Evolutionary conservation across 2,329 filamentous ascomycete genomes (phyloP), one percentile per base, ranked within the genome.

Genomic region (Triangularia setosa): DNA sequence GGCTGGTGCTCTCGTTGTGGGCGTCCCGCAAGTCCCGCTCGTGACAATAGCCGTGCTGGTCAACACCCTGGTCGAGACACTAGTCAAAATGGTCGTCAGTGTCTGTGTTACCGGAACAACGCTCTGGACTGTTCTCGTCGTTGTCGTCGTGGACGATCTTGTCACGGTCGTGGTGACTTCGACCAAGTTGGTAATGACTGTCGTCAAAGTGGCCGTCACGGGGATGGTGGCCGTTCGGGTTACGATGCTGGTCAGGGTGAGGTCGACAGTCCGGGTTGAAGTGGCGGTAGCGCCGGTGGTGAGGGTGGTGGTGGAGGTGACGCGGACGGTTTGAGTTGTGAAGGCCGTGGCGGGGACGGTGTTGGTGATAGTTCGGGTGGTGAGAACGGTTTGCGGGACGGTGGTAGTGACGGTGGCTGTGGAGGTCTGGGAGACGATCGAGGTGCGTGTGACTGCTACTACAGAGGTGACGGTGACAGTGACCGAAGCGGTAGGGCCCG

Each of bases 141-240:
- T 58, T 8, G 63, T 69, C 7, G 44, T 53, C 3, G 61, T 68
- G 11, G 58, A 33, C 1, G 70, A 70, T n/a, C 18, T 64, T 6
- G 68, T 25, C 2, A 12, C 7, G 64, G 79, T 94, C 7, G 81
- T 92, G 30, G 76, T 94, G 52, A 55, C 11, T 27, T 28, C 25
- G 4, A 28, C 25, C 2, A 25, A 12, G 52, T 92, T 91, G 0
- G 55, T 58, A n/a, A 33, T 28, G 23, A 58, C 55, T 58, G 55
- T 33, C 2, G 67, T 67, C 1, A 33, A 25, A 11, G 61, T 62
- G 7, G 56, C 53, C 1, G 63, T 66, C 14, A 61, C 55, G 1
- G 61, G 52, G 24, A 44, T 12, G 23, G 52, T 55, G 24, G 27
- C 28, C 1, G 67, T 67, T 2, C 48, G 40, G 11, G 61, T 62